A percentile compares a stretch with the other conserved stretches of the same genome.
These are phyloP conservation scores for Pseudogymnoascus sp. DNA, from an alignment of 2,329 filamentous ascomycete species.

Conservation along the genomic window DNA sequence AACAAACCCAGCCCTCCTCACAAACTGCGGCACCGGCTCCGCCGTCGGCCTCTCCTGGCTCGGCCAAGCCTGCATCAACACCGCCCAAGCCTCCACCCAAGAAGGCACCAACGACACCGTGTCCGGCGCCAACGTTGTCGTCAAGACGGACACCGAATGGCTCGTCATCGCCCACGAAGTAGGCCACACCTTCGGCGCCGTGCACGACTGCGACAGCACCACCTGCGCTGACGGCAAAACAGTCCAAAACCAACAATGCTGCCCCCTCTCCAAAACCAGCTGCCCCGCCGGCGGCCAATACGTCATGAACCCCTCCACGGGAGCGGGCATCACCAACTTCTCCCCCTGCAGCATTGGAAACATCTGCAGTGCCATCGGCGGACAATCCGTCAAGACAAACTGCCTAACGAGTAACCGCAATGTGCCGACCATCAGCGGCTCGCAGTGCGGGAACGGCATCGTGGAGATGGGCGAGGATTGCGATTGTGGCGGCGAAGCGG, in stretches of 20 bases:
- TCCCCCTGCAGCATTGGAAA: constrained; percentile 88
- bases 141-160: constrained; percentile 78
- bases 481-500: constrained; percentile 74
- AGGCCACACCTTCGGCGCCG: constrained; percentile 90
- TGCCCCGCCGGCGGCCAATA: constrained; percentile 74
- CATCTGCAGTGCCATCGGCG: constrained; percentile 77
- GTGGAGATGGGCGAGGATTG: constrained; percentile 92
- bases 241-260: constrained; percentile 61
- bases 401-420: constrained; percentile 84
- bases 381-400: constrained; percentile 64
- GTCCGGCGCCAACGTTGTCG: constrained; percentile 81
- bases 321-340: constrained; percentile 64
- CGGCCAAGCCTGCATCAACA: constrained; percentile 68
- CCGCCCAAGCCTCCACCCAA: constrained; percentile 46
- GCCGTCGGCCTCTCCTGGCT: constrained; percentile 92
- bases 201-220: constrained; percentile 76
- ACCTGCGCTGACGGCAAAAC: constrained; percentile 58
- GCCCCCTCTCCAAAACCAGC: constrained; percentile 57
- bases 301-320: constrained; percentile 95
- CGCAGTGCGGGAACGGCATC: constrained; percentile 92
- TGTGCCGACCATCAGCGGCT: constrained; percentile 71
- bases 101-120: constrained; percentile 59
- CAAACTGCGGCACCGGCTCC: constrained; percentile 63
- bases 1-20: constrained; percentile 49
- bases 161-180: constrained; percentile 92